Evolutionary conservation across 352 stramenopile genomes (phyloP), one percentile per base, ranked within the genome.

Genomic region (Phytopythium aichiense): DNA sequence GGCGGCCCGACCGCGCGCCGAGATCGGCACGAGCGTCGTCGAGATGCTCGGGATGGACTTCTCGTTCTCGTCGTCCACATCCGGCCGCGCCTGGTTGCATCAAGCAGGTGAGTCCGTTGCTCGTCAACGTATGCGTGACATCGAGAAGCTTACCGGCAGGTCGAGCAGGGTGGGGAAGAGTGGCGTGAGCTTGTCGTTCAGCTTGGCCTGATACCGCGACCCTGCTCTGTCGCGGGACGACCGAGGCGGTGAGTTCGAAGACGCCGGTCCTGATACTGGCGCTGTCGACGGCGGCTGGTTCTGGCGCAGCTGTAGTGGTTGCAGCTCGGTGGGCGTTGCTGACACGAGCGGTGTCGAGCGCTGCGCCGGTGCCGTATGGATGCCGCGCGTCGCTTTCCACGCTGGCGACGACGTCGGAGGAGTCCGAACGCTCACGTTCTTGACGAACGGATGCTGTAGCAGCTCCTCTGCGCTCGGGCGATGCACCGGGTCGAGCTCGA

Each of bases 391-490:
- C 53, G 15, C 40, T 60, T 31, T 25, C 53, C 31, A 58, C 13
- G 33, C 22, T 8, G 53, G 46, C 2, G 53, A 58, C 1, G 12
- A 22, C 9, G 53, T 37, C 3, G 33, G 13, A 0, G 55, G 54
- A 6, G 23, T 23, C 12, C 25, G 25, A 1, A 22, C 9, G 3
- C 1, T 28, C 28, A 28, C 16, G 20, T 1, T 60, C 55, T 60
- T 65, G 33, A 98, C 75, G 68, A 99, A 99, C 22, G 81, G 75
- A 56, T 98, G 92, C 28, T 81, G 71, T 2, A 99, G 71, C 18
- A 99, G 79, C 61, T 98, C 84, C 16, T 69, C 77, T 4, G 95
- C 93, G 49, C 67, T 94, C 7, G 94, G 93, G 40, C 96, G 79
- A 31, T 82, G 71, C 5, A 57, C 42, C 1, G 78, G 71, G 33